Base-by-base conservation (phyloP, 1,139 yeast genomes). In the Geotrichum europaeum region DNA sequence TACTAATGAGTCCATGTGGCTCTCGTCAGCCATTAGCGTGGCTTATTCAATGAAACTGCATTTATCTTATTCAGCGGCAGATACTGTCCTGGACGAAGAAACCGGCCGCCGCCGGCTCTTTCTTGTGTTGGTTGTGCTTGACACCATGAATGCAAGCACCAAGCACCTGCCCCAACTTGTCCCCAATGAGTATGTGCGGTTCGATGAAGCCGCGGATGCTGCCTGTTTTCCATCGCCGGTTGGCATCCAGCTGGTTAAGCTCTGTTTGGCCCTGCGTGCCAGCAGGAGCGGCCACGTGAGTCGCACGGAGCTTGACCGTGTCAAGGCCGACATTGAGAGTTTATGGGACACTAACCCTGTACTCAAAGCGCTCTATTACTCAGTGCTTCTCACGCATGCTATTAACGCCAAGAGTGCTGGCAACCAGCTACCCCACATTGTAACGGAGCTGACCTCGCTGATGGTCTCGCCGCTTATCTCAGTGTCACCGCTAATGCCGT, bases 21-120 rank as follows among this genome's bases (percentile, higher is more conserved):
- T 76, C 18, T 77, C 77, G 4, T 68, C 75, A 13, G 76, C 77
- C n/a, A 68, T 75, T 45, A 72, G 75, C 30, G 64, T 70, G 30
- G 71, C 72, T 5, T 69, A 67, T 62, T 67, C 65, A 43, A 64
- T 70, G 64, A 60, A 64, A 5, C 60, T 69, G 51, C 70, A 69
- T 47, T 49, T 59, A 58, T 10, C 63, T 53, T 45, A 47, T 58
- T 18, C 49, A 32, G 55, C 58, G 49, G 55, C 53, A 24, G 69
- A 64, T 51, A 50, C 64, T 36, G 40, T 9, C 15, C 12, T 34
- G 6, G 43, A 36, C 43, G 43, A 36, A 36, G 43, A 36, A 36
- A 36, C 43, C 4, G 63, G 65, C 24, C 63, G 66, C 36, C 60
- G 70, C 34, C 68, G 77, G 22, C 64, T 71, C 34, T 73, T 68